Evolutionary conservation across 495 filamentous ascomycete species (phyloP).

Genomic region (Penicillium lividum): DNA sequence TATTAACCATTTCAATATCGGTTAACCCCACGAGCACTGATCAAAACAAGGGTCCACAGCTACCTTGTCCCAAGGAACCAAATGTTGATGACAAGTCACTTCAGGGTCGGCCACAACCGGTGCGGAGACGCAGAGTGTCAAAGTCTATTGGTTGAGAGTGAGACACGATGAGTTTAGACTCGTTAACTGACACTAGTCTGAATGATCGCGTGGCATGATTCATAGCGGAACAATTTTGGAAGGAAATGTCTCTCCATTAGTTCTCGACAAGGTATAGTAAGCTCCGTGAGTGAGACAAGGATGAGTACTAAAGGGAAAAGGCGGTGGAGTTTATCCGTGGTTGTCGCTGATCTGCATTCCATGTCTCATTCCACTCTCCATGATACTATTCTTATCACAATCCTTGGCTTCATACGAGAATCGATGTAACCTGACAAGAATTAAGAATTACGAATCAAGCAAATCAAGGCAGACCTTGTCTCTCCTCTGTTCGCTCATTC

Average conservation of each 20-base stretch:
- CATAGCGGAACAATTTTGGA: background rate
- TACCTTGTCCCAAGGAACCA: background rate
- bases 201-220: background rate
- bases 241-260: background rate
- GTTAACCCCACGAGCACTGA: slow-evolving; percentile 5
- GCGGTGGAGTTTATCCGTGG: background rate
- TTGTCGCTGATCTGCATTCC: slow-evolving; percentile 6
- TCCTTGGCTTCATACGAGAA: background rate
- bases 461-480: slow-evolving; percentile 20
- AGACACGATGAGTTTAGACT: slow-evolving; percentile 14
- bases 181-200: background rate
- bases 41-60: slow-evolving; percentile 1
- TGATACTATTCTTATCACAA: background rate
- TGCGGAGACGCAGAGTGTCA: slow-evolving; percentile 13
- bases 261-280: slow-evolving; percentile 3
- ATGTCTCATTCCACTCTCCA: slow-evolving; percentile 16
- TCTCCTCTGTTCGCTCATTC: slow-evolving; percentile 32
- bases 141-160: slow-evolving; percentile 13
- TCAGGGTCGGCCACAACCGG: slow-evolving; percentile 3
- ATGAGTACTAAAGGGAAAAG: background rate
- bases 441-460: no score
- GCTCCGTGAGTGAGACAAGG: slow-evolving; percentile 1
- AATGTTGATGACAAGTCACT: slow-evolving; percentile 7
- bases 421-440: background rate
- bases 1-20: background rate